These are phyloP conservation scores for Dryas alaskensis DNA, from an alignment of 306 rosid genomes.

Conservation along the genomic window DNA sequence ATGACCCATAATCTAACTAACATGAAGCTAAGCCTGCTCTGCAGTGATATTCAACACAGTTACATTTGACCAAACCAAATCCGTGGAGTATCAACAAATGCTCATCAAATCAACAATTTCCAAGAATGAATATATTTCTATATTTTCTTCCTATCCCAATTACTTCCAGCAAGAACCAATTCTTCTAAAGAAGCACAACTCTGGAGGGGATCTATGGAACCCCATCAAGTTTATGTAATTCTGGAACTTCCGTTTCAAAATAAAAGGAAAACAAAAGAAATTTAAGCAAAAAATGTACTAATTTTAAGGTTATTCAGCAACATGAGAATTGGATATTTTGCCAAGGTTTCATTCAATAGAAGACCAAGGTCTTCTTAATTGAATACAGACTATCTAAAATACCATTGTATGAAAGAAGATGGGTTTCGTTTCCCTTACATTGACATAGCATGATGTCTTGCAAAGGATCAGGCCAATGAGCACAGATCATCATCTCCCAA, in stretches of 20 bases:
- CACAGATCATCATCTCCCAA: background rate
- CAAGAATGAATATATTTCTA: background rate
- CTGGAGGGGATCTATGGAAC: conserved; percentile 8
- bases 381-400: background rate
- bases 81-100: background rate
- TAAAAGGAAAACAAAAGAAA: background rate
- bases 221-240: conserved; percentile 7
- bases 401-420: background rate
- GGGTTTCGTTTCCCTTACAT: background rate
- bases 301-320: background rate
- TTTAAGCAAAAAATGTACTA: background rate
- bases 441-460: background rate
- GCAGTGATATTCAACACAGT: conserved; percentile 10
- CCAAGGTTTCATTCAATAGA: background rate
- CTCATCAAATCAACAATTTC: conserved; percentile 2
- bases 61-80: background rate
- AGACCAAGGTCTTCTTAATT: no score
- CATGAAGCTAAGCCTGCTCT: conserved; percentile 25
- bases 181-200: background rate
- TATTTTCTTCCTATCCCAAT: conserved; percentile 8
- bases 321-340: background rate
- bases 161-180: conserved; percentile 12
- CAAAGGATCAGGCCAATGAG: background rate
- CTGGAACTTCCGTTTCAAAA: background rate
- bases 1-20: conserved; percentile 18